These are phyloP conservation scores for Trypanosoma conorhini DNA, from an alignment of 208 protist genomes.

Conservation along the genomic window DNA sequence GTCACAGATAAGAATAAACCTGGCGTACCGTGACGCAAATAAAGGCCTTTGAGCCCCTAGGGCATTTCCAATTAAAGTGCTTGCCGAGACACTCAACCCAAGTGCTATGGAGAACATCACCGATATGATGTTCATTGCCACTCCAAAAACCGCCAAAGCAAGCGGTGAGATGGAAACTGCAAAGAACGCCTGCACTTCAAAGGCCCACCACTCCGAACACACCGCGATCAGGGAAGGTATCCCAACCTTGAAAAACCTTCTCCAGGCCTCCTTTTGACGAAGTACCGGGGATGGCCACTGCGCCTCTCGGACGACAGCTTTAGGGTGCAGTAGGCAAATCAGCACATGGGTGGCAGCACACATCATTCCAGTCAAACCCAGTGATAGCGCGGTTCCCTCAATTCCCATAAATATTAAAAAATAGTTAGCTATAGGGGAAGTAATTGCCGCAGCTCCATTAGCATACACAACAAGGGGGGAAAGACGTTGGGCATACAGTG, in stretches of 20 bases:
- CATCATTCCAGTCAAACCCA: conserved; percentile 35
- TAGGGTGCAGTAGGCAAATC: conserved; percentile 51
- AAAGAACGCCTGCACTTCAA: conserved; percentile 66
- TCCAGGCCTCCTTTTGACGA: conserved; percentile 38
- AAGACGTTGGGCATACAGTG: conserved; percentile 62
- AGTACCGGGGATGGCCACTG: conserved; percentile 62
- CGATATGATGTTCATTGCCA: conserved; percentile 55
- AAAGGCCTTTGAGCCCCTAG: conserved; percentile 42
- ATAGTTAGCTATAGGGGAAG: conserved; percentile 56
- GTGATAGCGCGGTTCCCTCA: conserved; percentile 47
- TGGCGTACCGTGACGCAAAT: conserved; percentile 50
- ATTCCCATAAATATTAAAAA: conserved; percentile 59
- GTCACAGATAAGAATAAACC: conserved; percentile 56
- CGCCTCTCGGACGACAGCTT: conserved; percentile 45
- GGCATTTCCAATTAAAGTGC: conserved; percentile 65
- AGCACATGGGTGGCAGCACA: conserved; percentile 42
- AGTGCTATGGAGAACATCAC: conserved; percentile 64
- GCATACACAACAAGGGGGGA: conserved; percentile 47
- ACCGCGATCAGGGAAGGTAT: conserved; percentile 55
- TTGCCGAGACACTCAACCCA: conserved; percentile 63
- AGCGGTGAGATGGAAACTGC: conserved; percentile 40
- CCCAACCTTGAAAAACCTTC: conserved; percentile 50
- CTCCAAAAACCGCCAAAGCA: conserved; percentile 54
- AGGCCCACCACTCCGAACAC: conserved; percentile 80
- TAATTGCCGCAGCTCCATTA: conserved; percentile 48